These are phyloP conservation scores for Fusarium albosuccineum DNA, from an alignment of 2,329 filamentous ascomycete genomes.

Conservation along the genomic window DNA sequence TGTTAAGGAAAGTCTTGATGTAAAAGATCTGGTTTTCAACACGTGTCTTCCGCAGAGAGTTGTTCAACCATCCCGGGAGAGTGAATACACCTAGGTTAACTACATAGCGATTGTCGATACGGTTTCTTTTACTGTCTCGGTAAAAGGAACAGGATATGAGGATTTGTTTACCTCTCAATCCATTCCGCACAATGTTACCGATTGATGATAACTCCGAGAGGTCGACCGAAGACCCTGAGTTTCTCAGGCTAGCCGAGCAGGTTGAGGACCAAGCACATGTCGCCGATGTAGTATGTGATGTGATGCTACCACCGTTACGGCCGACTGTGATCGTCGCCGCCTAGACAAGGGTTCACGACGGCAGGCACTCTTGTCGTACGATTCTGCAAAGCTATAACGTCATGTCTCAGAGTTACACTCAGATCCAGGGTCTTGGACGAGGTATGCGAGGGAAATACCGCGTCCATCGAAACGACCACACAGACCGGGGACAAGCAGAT, in stretches of 20 bases:
- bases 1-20: slow-evolving; percentile 20
- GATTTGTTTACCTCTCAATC: not conserved
- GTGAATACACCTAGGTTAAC: not conserved
- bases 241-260: not conserved
- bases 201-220: not conserved
- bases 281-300: slow-evolving; percentile 16
- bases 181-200: not conserved
- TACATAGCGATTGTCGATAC: slow-evolving; percentile 1
- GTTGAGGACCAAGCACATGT: not conserved
- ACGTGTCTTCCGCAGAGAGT: slow-evolving; percentile 11
- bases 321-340: slow-evolving; percentile 11
- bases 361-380: slow-evolving; percentile 32
- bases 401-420: slow-evolving; percentile 29
- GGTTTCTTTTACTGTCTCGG: not conserved
- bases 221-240: not conserved
- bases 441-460: slow-evolving; percentile 6
- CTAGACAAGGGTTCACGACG: slow-evolving; percentile 19
- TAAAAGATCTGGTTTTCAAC: slow-evolving; percentile 18
- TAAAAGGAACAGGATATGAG: not conserved
- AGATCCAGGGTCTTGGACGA: slow-evolving; percentile 13
- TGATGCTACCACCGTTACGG: slow-evolving; percentile 22
- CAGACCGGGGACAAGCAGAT: not conserved
- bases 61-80: slow-evolving; percentile 21
- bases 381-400: slow-evolving; percentile 34
- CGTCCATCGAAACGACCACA: not conserved